Conservation (phyloP, 257 asterid genomes). For the Osmanthus fragrans region DNA sequence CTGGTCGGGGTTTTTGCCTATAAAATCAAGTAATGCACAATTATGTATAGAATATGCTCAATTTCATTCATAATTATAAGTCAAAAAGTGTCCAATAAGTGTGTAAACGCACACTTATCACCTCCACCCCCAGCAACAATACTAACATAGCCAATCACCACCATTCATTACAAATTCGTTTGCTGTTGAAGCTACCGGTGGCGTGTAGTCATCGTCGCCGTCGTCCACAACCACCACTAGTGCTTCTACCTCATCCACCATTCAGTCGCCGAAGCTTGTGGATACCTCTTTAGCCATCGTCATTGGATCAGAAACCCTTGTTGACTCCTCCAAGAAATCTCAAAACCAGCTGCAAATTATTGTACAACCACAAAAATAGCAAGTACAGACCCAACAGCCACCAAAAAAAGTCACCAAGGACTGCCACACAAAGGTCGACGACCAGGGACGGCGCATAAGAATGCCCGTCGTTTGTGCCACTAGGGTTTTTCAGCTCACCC, state of each 20-base stretch:
- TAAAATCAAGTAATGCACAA: too few species aligned
- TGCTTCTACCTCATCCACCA: conserved; percentile 24
- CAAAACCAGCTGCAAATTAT: conserved; percentile 31
- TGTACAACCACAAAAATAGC: conserved; percentile 19
- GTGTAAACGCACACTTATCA: too few species aligned
- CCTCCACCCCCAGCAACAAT: conserved; percentile 20
- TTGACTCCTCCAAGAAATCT: conserved; percentile 36
- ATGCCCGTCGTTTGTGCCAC: conserved; percentile 91
- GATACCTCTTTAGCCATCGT: conserved; percentile 65
- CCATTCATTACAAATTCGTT: conserved; percentile 36
- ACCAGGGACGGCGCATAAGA: conserved; percentile 79
- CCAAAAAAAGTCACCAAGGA: conserved; percentile 63
- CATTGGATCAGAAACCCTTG: conserved; percentile 51
- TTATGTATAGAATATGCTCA: too few species aligned
- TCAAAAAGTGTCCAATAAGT: too few species aligned
- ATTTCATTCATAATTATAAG: too few species aligned
- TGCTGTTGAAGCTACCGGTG: neutral
- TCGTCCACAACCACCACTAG: conserved; percentile 31
- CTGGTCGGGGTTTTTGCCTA: too few species aligned
- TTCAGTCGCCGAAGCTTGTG: conserved; percentile 28
- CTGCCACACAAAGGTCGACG: conserved; percentile 90
- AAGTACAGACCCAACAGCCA: conserved; percentile 22
- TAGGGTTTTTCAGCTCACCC: conserved; percentile 71
- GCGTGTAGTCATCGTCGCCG: conserved; percentile 16
- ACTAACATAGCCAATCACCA: conserved; percentile 31